Evolutionary conservation across 305 asterid genomes (phyloP).

Genomic region (Fraxinus baroniana): DNA sequence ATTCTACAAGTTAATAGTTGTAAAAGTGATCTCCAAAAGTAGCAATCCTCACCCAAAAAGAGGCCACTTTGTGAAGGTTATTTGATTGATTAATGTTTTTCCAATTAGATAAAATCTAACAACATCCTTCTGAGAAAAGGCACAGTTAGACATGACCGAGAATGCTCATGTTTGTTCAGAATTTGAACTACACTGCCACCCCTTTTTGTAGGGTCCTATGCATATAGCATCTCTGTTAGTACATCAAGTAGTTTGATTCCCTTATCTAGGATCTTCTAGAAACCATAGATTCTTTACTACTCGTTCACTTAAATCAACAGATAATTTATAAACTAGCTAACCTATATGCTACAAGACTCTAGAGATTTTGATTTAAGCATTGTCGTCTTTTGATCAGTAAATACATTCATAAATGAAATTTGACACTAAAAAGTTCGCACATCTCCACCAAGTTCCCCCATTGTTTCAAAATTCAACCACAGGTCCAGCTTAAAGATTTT

Average conservation of each 20-base stretch:
- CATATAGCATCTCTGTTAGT: background rate
- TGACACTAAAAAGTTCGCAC: background rate
- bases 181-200: background rate
- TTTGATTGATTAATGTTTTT: background rate
- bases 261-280: background rate
- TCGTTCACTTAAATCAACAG: background rate
- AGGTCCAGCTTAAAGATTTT: background rate
- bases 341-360: background rate
- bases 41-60: background rate
- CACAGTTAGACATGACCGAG: background rate
- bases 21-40: background rate
- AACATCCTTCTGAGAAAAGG: background rate
- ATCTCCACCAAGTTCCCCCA: background rate
- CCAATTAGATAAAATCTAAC: background rate
- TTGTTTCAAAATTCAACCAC: background rate
- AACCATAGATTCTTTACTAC: background rate
- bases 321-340: background rate
- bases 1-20: background rate
- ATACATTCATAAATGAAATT: background rate
- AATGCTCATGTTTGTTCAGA: background rate
- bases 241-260: background rate
- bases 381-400: background rate
- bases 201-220: background rate
- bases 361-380: background rate
- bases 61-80: background rate